A percentile compares a stretch with the other conserved stretches of the same genome.
Conservation (phyloP, 2,329 filamentous ascomycete genomes). For the Penicillium brevicompactum region DNA sequence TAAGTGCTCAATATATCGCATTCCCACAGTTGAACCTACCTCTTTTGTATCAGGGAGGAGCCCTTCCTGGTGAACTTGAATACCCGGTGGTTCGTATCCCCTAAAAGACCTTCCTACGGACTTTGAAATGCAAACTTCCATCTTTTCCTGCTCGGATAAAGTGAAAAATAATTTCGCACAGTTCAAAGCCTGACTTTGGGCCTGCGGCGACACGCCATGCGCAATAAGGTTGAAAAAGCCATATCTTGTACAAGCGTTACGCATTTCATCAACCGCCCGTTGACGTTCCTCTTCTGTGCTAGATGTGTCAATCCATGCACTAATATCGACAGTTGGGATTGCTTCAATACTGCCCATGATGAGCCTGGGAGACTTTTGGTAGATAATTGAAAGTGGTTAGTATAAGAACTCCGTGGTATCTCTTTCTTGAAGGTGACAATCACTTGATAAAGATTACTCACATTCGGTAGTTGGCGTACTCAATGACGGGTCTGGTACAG, state of each 20-base stretch:
- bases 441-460: no score
- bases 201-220: slow-evolving; percentile 28
- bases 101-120: slow-evolving; percentile 7
- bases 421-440: not conserved
- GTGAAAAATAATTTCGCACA: slow-evolving; percentile 3
- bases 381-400: not conserved
- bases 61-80: not conserved
- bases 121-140: slow-evolving; percentile 9
- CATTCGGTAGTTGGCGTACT: no score
- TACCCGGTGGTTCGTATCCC: slow-evolving; percentile 8
- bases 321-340: not conserved
- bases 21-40: not conserved
- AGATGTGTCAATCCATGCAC: not conserved
- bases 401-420: not conserved
- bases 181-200: not conserved
- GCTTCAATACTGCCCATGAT: not conserved
- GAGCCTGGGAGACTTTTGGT: no score
- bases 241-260: slow-evolving; percentile 5
- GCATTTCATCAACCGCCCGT: not conserved
- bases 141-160: slow-evolving; percentile 7
- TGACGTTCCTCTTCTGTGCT: not conserved
- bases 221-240: slow-evolving; percentile 38
- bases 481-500: no score
- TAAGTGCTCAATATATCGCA: not conserved
- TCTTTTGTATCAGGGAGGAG: not conserved